Evolutionary conservation across 2,329 filamentous ascomycete species (phyloP).

Genomic region (Colletotrichum kahawae): DNA sequence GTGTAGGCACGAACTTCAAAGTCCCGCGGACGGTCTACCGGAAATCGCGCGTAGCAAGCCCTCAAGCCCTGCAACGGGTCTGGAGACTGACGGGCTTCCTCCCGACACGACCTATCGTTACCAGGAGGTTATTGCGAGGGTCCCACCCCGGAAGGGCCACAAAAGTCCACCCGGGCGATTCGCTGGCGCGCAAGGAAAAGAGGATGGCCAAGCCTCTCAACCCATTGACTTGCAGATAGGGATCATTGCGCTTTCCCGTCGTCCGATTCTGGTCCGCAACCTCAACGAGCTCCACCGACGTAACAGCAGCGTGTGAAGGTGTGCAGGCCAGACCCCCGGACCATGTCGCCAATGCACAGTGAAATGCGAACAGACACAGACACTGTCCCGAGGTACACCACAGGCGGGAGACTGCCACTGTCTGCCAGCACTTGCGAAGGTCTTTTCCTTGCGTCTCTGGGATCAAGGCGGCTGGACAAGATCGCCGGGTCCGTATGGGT

Average conservation of each 20-base stretch:
- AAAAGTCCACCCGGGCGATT: slow-evolving; percentile 18
- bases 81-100: slow-evolving; percentile 8
- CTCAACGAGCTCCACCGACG: slow-evolving; percentile 18
- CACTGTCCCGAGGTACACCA: slow-evolving; percentile 19
- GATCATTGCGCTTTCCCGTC: slow-evolving; percentile 14
- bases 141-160: neutral
- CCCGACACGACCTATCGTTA: slow-evolving; percentile 19
- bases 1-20: neutral
- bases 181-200: slow-evolving; percentile 5
- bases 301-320: slow-evolving; percentile 23
- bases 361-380: neutral
- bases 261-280: slow-evolving; percentile 12
- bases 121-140: slow-evolving; percentile 17
- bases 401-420: neutral
- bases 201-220: slow-evolving; percentile 17
- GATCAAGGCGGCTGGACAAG: slow-evolving; percentile 8
- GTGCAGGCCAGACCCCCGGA: neutral
- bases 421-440: neutral
- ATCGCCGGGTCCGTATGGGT: slow-evolving; percentile 11
- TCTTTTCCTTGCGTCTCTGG: neutral
- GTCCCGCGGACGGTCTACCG: neutral
- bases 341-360: slow-evolving; percentile 12
- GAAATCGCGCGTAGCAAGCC: slow-evolving; percentile 14
- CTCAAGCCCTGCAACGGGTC: neutral
- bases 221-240: too few species aligned